phyloP scores from a whole-genome alignment of 305 asterid genomes.

The Solanum chacoense region DNA sequence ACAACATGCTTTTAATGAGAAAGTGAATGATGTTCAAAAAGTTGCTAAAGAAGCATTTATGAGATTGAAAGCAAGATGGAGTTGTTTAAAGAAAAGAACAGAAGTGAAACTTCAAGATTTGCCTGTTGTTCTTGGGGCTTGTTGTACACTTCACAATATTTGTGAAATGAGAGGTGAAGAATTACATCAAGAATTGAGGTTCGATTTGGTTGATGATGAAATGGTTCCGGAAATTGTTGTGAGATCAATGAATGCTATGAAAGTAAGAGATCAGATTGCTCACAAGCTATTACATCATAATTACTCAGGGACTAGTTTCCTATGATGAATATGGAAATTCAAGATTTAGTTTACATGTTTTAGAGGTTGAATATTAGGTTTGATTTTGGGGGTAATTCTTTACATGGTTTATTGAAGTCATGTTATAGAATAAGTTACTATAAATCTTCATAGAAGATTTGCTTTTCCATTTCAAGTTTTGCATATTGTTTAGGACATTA shows the following conservation, averaged over 20 bases:
- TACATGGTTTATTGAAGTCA: slow-evolving; percentile 25
- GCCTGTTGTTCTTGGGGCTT: slow-evolving; percentile 70
- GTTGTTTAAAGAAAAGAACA: slow-evolving; percentile 59
- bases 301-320: slow-evolving; percentile 11
- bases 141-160: slow-evolving; percentile 66
- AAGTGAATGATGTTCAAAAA: slow-evolving; percentile 24
- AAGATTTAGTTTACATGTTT: slow-evolving; percentile 7
- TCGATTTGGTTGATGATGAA: slow-evolving; percentile 49
- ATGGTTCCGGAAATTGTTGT: slow-evolving; percentile 26
- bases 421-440: slow-evolving; percentile 10
- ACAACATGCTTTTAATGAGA: slow-evolving; percentile 58
- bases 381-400: slow-evolving; percentile 2
- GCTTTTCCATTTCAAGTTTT: background rate
- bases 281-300: slow-evolving; percentile 54
- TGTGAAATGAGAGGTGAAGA: slow-evolving; percentile 58
- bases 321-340: slow-evolving; percentile 13
- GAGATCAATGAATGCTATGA: slow-evolving; percentile 22
- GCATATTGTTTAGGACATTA: background rate
- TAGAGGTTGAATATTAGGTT: background rate
- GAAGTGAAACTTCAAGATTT: slow-evolving; percentile 70
- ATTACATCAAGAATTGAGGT: slow-evolving; percentile 27
- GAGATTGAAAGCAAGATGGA: slow-evolving; percentile 66
- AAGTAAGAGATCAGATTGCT: slow-evolving; percentile 52
- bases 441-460: slow-evolving; percentile 3
- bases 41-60: slow-evolving; percentile 49